Base-by-base conservation (phyloP, 192 early-diverging fungal genomes). In the Gryganskiella cystojenkinii region DNA sequence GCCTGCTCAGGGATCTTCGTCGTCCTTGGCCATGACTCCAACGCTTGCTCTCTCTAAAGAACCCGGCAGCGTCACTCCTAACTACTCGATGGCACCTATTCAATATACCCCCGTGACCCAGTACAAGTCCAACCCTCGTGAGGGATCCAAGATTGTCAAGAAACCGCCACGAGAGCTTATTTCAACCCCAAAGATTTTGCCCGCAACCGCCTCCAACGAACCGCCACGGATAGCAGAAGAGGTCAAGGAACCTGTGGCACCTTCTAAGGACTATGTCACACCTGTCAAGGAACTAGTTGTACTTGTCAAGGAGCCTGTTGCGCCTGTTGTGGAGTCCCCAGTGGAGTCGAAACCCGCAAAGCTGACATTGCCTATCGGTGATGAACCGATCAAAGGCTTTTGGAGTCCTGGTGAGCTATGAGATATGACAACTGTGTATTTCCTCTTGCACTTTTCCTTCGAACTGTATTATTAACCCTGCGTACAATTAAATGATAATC, bases 321-420 rank as follows among this genome's bases (percentile, higher is more conserved):
- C 37, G 37, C 37, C 37, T 40, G 37, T 5, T 5, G 7, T 13
- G 13, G 37, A 40, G 7, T 9, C 37, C 13, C 37, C 5, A 13
- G 37, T 40, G 7, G 49, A 50, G 49, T n/a, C 11, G n/a, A 50
- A 50, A 40, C 13, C 37, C 37, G 13, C 5, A 5, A 40, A 13
- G 13, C 5, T 40, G 37, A 13, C 37, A 9, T 40, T 90, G 30
- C 87, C 88, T 3, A 43, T 52, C n/a, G 79, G 85, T 59, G 81
- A 83, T 10, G 83, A 84, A 33, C 35, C 37, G 9, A 31, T 24
- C 0, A 56, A 66, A 47, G 71, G 78, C n/a, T 74, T 87, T 19
- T 87, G 85, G 85, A 70, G 74, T 43, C 65, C 65, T 44, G 74
- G 74, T 78, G 64, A 46, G 61, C 9, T 15, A 15, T 4, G 27